Evolutionary conservation across 2,329 filamentous ascomycete species (phyloP), one percentile per base, ranked within the genome.

Genomic region (Fusarium newnesense): DNA sequence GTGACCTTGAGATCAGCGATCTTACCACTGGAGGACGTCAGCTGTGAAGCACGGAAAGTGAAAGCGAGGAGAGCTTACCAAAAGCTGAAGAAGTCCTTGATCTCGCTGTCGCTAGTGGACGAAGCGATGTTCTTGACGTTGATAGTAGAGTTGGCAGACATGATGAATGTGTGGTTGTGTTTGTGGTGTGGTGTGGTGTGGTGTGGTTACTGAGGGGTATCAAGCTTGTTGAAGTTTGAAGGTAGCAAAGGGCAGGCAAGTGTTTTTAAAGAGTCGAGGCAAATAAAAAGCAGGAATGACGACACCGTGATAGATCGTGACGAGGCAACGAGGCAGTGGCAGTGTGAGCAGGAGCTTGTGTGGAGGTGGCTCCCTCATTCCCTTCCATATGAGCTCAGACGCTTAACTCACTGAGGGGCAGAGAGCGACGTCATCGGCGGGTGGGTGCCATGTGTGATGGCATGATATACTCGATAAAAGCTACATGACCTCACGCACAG

Each of bases 51-150:
- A 64, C 28, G 24, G 13, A 28, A 9, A 42, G 12, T 7, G 1
- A 36, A 28, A 9, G 15, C 8, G 21, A 37, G 3, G 15, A 9
- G 36, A 32, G 69, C 90, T 81, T 88, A 96, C 94, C 90, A 93
- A 85, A 98, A 98, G 87, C 93, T 96, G 88, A 99, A 99, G 88
- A 99, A 99, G 81, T 97, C 95, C 80, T 91, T 91, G 78, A 99
- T 91, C 84, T 98, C 95, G 85, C 95, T 92, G 84, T 99, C 95
- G 76, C 89, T 91, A 64, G 96, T 98, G 81, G 92, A 85, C 72
- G 87, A 82, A 76, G 93, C 91, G 85, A 99, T 97, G 86, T 96
- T 95, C 85, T 93, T 93, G 79, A 98, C 95, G 85, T 95, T 86
- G 74, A 98, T 94, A 57, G 93, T 96, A 60, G 81, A 78, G 78